Evolutionary conservation across 202 grass and related monocot genomes (phyloP), one percentile per base, ranked within the genome.

Genomic region (Dendrocalamus latiflorus): DNA sequence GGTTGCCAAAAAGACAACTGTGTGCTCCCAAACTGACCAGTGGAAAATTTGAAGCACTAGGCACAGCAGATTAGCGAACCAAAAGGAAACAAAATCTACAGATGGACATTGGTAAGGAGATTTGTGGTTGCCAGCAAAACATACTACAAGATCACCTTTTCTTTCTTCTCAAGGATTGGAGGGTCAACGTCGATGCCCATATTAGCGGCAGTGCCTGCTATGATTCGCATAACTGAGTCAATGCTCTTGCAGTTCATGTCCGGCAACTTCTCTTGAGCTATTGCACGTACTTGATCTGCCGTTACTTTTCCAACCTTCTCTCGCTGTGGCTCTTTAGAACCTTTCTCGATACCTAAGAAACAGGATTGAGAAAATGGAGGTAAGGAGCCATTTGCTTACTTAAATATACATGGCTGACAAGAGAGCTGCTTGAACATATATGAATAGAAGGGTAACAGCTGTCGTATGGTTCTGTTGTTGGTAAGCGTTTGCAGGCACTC

Each of bases 101-200:
- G 15, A 78, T 54, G 81, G 18, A 8, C 61, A 85, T 48, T 26
- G 21, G 43, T 75, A 30, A 45, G 68, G 41, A 12, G 68, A 56
- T 63, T 22, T 68, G 26, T 14, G 37, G 67, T 4, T 28, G 62
- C 48, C 49, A 48, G 41, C 33, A 63, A 78, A 74, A 77, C 73
- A 73, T 2, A 57, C 77, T 94, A 97, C 59, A 89, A 76, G 71
- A 90, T 2, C 58, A 86, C 89, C 68, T 93, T 98, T 58, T 90
- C 83, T 66, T 98, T 98, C 56, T 88, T 91, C 72, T 78, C 76
- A 48, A 98, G 89, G 43, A 98, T 89, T 38, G 95, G 89, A 36
- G 93, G 93, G 30, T 98, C 92, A n/a, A 93, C 42, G 28, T 91
- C 91, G 50, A 98, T 98, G 65, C 93, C 95, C 95, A 98, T 98